phyloP scores from a whole-genome alignment of 352 stramenopile species.

The Globisporangium spinosum region DNA sequence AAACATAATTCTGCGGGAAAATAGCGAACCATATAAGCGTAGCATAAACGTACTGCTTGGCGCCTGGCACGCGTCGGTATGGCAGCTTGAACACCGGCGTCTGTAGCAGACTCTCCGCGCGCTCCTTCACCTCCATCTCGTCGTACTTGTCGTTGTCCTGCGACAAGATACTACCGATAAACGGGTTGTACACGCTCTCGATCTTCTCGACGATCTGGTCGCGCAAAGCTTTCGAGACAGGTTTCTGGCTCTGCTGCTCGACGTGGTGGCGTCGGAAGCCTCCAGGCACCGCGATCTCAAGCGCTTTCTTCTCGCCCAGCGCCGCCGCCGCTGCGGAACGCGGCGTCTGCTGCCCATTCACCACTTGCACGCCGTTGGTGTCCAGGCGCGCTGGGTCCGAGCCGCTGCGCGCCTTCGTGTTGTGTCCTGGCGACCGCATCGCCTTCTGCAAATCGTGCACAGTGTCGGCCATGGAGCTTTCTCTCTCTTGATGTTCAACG shows the following conservation, averaged over 20 bases:
- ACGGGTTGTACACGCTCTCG: slow-evolving; percentile 74
- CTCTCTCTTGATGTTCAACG: not conserved
- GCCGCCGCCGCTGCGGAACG: slow-evolving; percentile 27
- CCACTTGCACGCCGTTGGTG: not conserved
- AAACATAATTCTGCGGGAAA: not conserved
- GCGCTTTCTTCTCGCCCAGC: slow-evolving; percentile 27
- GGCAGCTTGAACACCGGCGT: slow-evolving; percentile 46
- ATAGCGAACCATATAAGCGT: not conserved
- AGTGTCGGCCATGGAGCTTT: slow-evolving; percentile 37
- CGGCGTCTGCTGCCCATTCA: slow-evolving; percentile 15
- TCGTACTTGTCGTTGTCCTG: slow-evolving; percentile 83
- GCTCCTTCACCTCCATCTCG: slow-evolving; percentile 63
- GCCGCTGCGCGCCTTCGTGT: slow-evolving; percentile 36
- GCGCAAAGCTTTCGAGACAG: slow-evolving; percentile 51
- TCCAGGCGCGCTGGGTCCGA: slow-evolving; percentile 44
- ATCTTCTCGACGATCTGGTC: slow-evolving; percentile 74
- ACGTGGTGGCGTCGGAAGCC: slow-evolving; percentile 74
- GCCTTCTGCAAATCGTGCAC: slow-evolving; percentile 52
- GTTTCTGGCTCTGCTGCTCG: slow-evolving; percentile 30
- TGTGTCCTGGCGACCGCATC: slow-evolving; percentile 23
- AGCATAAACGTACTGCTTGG: slow-evolving; percentile 11
- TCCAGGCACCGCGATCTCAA: slow-evolving; percentile 64
- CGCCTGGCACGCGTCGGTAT: slow-evolving; percentile 19
- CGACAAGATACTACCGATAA: slow-evolving; percentile 78
- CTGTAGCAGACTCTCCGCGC: slow-evolving; percentile 59